Base-by-base conservation (phyloP, 768 basidiomycete genomes). In the Lanmaoa rubissima region DNA sequence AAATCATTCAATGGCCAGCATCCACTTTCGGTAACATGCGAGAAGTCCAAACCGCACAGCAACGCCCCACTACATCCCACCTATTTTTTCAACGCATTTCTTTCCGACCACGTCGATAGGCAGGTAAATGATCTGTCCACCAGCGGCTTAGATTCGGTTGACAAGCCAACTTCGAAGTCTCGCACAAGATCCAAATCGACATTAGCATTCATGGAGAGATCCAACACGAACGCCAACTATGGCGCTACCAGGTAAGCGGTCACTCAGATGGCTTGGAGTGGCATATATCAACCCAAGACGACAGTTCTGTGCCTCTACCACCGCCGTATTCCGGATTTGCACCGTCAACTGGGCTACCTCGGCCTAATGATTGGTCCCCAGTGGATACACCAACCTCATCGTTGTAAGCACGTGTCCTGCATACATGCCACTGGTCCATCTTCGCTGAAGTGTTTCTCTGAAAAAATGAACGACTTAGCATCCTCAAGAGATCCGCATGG, bases 281-380 rank as follows among this genome's bases (percentile, higher is more conserved):
- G 9, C 31, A 14, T 12, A 1, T 9, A 28, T 19, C 35, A 26
- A 61, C 17, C 3, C 38, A 32, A 13, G 12, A 17, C 9, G 13
- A n/a, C 43, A 61, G 55, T 38, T 42, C 19, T 10, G 44, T 14
- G 4, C 31, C 58, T 12, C 56, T 48, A 3, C 61, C 61, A 3
- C 60, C 61, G 13, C 48, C 61, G 4, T 63, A 62, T 49, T 14
- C 53, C 19, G 56, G 44, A 14, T 53, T 17, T 43, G 3, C 3
- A 11, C 14, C 21, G 13, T 32, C 53, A 10, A 24, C 14, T 12
- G 16, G 11, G 6, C 14, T 5, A 5, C 19, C 57, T 32, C 55
- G 19, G 10, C 10, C 6, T 11, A 41, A 26, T n/a, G 16, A 47
- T 32, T 14, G 10, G 26, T 36, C 35, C 12, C 4, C 38, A 21